phyloP scores from a whole-genome alignment of 1,139 yeast genomes.

The Candida gigantensis region DNA sequence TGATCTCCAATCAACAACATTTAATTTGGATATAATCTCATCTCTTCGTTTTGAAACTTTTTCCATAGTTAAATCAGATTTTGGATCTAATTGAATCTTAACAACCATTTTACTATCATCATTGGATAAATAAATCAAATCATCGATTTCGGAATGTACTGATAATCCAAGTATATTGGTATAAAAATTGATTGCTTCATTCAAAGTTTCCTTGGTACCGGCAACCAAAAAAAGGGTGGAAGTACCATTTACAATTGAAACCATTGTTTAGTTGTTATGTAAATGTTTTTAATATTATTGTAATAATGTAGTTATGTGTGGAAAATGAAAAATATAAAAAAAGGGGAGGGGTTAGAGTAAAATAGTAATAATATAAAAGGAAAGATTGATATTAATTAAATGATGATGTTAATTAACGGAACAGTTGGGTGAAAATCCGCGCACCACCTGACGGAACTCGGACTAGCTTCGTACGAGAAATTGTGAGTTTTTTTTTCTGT shows the following conservation, averaged over 20 bases:
- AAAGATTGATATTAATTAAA: no score
- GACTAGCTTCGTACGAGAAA: no score
- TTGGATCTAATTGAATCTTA: conserved; percentile 24
- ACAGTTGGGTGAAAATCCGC: no score
- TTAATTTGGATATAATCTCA: conserved; percentile 26
- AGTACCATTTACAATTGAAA: conserved; percentile 52
- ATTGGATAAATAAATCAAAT: conserved; percentile 32
- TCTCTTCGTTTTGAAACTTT: conserved; percentile 26
- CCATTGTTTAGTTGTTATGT: conserved; percentile 5
- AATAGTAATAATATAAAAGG: no score
- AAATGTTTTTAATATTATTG: no score
- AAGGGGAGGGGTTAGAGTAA: not conserved
- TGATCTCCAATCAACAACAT: conserved; percentile 52
- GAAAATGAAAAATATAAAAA: not conserved
- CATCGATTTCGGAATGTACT: conserved; percentile 25
- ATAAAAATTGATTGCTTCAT: conserved; percentile 48
- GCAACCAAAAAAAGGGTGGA: conserved; percentile 49
- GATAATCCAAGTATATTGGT: conserved; percentile 44
- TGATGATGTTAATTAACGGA: no score
- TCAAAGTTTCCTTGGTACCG: conserved; percentile 32
- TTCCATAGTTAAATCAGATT: conserved; percentile 28
- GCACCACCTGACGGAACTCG: no score
- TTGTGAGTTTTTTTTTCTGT: no score
- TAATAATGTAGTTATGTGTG: no score
- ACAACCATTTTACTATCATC: conserved; percentile 33